These are phyloP conservation scores for Vanrija sp. DNA, from an alignment of 1,284 basidiomycete genomes.

Conservation along the genomic window DNA sequence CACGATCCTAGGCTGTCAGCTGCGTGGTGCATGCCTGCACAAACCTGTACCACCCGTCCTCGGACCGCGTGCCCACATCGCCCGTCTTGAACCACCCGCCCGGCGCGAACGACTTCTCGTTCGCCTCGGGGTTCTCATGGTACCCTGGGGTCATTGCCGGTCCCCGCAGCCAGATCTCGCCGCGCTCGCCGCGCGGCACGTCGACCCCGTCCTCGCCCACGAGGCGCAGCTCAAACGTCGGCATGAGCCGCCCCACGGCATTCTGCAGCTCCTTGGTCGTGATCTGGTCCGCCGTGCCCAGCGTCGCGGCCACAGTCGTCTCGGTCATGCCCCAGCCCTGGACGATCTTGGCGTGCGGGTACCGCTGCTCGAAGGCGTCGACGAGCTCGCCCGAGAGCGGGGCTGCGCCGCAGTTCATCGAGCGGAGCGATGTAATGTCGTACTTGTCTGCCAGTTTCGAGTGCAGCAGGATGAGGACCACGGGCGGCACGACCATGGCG, in stretches of 20 bases:
- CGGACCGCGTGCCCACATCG: conserved; percentile 62
- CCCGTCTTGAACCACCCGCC: conserved; percentile 78
- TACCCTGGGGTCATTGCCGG: conserved; percentile 72
- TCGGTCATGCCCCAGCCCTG: conserved; percentile 50
- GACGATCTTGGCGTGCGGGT: conserved; percentile 22
- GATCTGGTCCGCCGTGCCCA: conserved; percentile 14
- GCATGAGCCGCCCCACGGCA: conserved; percentile 66
- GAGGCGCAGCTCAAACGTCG: conserved; percentile 71
- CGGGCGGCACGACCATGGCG: conserved; percentile 73
- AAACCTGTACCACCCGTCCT: conserved; percentile 54
- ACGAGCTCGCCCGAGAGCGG: conserved; percentile 59
- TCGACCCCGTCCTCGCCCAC: conserved; percentile 50
- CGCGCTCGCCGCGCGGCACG: conserved; percentile 57
- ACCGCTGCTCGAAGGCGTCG: conserved; percentile 23
- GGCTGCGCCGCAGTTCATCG: conserved; percentile 73
- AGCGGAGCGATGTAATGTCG: conserved; percentile 60
- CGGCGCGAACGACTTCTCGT: conserved; percentile 59
- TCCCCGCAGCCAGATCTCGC: conserved; percentile 76
- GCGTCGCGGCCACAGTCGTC: conserved; percentile 43
- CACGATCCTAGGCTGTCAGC: conserved; percentile 27
- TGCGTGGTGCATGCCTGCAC: not conserved
- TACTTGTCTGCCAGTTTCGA: conserved; percentile 61
- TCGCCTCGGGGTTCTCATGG: conserved; percentile 63
- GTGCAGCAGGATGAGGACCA: conserved; percentile 58
- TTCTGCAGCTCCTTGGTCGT: conserved; percentile 50